Evolutionary conservation across 164 flowering plant genomes (phyloP).

Genomic region (Umbellularia californica): DNA sequence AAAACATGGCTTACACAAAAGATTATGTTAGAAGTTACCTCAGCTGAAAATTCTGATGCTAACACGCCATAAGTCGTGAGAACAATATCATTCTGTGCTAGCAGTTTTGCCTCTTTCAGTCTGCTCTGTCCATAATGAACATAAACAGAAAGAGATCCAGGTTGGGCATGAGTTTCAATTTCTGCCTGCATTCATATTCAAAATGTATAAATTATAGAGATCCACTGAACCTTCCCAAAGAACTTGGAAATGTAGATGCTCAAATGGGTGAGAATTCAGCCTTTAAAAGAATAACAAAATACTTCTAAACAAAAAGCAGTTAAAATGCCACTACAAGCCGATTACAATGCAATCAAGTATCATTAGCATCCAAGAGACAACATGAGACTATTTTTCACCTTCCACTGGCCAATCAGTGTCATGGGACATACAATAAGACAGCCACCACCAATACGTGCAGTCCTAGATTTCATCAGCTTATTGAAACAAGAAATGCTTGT

Average conservation of each 20-base stretch:
- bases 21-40: slow-evolving; percentile 41
- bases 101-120: slow-evolving; percentile 64
- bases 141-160: slow-evolving; percentile 74
- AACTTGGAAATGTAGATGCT: background rate
- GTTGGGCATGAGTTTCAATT: slow-evolving; percentile 76
- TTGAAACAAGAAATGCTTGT: slow-evolving; percentile 49
- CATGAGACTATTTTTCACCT: slow-evolving; percentile 42
- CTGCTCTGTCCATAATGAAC: slow-evolving; percentile 93
- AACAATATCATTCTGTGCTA: slow-evolving; percentile 77
- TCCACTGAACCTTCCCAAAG: background rate
- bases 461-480: slow-evolving; percentile 48
- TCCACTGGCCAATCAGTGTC: slow-evolving; percentile 98
- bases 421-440: slow-evolving; percentile 88
- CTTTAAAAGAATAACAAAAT: background rate
- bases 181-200: slow-evolving; percentile 54
- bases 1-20: background rate
- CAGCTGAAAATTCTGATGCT: slow-evolving; percentile 76
- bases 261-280: background rate
- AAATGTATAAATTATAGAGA: background rate
- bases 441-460: slow-evolving; percentile 53
- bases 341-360: background rate
- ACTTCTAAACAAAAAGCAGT: background rate
- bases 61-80: slow-evolving; percentile 93
- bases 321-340: background rate
- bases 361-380: background rate